Base-by-base conservation (phyloP, 2,329 filamentous ascomycete genomes). In the Talaromyces sp. region DNA sequence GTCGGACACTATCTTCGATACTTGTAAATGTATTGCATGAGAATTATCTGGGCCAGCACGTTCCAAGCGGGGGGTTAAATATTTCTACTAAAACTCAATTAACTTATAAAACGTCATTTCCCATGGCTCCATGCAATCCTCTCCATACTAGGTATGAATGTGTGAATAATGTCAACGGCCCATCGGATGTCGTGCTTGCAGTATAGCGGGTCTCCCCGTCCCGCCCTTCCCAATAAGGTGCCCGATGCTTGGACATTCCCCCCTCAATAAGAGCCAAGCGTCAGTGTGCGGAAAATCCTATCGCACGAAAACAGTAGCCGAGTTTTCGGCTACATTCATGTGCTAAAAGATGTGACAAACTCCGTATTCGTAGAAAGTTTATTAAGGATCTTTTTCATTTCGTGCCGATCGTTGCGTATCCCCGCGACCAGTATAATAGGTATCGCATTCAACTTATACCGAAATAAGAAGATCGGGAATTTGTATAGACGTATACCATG, bases 171-270 rank as follows among this genome's bases (percentile, higher is more conserved):
- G 60, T 37, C 7, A 55, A 17, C 30, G 16, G 24, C 32, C 10
- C 47, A 35, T 27, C 27, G 9, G 20, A 64, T 64, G 60, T 61
- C 60, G 60, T 63, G 60, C 44, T 63, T 52, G 51, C 42, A 20
- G 41, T 37, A 11, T 33, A 39, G 47, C 40, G 49, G 43, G 47
- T 52, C 30, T 32, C 33, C n/a, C 43, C 17, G 16, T 49, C 47
- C 30, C 45, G 14, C 40, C 45, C 52, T 61, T 54, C 61, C 58
- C 45, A 45, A 61, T 57, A 11, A 49, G 62, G 61, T 55, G 51
- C 61, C 60, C 61, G 60, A 51, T 20, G 14, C 20, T 3, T 40
- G 41, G 11, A 27, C 39, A 32, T 13, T 51, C 14, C 19, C 24
- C 16, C 33, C 14, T 29, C 10, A 42, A 24, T 30, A 20, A 37